phyloP scores from a whole-genome alignment of 805 yeast species.

The Metschnikowia shivogae region DNA sequence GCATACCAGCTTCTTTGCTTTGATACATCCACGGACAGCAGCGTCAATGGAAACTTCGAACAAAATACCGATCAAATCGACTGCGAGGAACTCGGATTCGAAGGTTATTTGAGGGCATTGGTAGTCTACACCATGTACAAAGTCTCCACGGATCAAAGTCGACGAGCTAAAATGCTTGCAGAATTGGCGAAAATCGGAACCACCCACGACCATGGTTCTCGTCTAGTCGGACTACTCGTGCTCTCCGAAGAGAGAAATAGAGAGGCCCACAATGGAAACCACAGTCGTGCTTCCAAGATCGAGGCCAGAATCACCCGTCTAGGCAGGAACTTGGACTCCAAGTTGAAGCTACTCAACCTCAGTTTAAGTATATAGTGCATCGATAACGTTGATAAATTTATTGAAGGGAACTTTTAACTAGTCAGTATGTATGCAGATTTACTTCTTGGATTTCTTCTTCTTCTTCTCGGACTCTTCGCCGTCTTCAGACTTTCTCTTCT shows the following conservation, averaged over 20 bases:
- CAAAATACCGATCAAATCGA: no score
- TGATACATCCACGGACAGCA: not conserved
- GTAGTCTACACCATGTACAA: conserved; percentile 6
- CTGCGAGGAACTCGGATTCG: not conserved
- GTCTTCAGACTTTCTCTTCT: conserved; percentile 20
- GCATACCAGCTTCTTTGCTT: not conserved
- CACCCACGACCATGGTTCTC: conserved; percentile 3
- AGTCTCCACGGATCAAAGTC: conserved; percentile 6
- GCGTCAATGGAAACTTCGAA: not conserved
- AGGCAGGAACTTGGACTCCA: not conserved
- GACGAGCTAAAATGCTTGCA: conserved; percentile 1
- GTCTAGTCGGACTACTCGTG: conserved; percentile 5
- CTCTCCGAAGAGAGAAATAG: conserved; percentile 3
- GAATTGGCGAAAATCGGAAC: conserved; percentile 1
- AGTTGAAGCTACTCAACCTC: not conserved
- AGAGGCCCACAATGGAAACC: conserved; percentile 1
- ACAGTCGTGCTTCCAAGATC: conserved; percentile 1
- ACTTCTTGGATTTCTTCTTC: conserved; percentile 43
- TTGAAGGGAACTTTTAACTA: conserved; percentile 6
- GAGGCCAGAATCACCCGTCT: conserved; percentile 4
- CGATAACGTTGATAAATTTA: conserved; percentile 1
- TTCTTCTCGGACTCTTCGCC: conserved; percentile 47
- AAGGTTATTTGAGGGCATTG: conserved; percentile 5
- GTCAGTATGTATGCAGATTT: conserved; percentile 9
- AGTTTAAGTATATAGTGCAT: not conserved